phyloP scores from a whole-genome alignment of 345 rosid genomes.

The Turnera subulata region DNA sequence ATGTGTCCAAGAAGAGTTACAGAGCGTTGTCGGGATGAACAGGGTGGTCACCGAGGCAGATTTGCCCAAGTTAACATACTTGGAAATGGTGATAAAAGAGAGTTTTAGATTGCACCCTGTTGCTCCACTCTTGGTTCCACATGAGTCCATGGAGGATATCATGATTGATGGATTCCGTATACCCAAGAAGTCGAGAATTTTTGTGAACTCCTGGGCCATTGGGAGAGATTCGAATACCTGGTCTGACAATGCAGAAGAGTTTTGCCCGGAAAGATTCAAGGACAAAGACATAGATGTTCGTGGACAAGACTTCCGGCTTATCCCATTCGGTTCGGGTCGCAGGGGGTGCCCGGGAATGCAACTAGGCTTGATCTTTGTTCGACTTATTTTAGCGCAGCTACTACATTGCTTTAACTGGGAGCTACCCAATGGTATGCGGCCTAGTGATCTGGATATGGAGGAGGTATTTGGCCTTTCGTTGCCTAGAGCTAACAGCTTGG shows the following conservation, averaged over 20 bases:
- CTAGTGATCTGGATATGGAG: slow-evolving; percentile 1
- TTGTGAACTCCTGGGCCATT: slow-evolving; percentile 20
- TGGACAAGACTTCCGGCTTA: slow-evolving; percentile 17
- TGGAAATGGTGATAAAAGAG: too few relatives aligned
- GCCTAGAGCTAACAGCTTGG: background rate
- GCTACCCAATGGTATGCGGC: background rate
- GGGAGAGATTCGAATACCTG: slow-evolving; percentile 15
- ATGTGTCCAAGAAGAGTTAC: too few relatives aligned
- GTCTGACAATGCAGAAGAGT: slow-evolving; percentile 10
- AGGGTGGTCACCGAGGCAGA: too few relatives aligned
- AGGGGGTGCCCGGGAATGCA: too few relatives aligned
- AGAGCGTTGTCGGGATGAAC: too few relatives aligned
- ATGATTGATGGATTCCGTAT: slow-evolving; percentile 16
- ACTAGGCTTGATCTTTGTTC: too few relatives aligned
- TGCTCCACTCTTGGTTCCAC: too few relatives aligned
- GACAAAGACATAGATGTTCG: background rate
- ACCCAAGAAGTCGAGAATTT: slow-evolving; percentile 16
- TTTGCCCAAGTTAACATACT: too few relatives aligned
- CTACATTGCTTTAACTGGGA: slow-evolving; percentile 2
- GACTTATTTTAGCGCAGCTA: too few relatives aligned
- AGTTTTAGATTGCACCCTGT: too few relatives aligned
- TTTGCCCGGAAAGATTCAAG: slow-evolving; percentile 24
- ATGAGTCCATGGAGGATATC: slow-evolving; percentile 15
- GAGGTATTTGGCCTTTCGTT: background rate
- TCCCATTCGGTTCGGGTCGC: slow-evolving; percentile 14